Evolutionary conservation across 176 grass and related monocot species (phyloP).

Genomic region (Stipa capillata): DNA sequence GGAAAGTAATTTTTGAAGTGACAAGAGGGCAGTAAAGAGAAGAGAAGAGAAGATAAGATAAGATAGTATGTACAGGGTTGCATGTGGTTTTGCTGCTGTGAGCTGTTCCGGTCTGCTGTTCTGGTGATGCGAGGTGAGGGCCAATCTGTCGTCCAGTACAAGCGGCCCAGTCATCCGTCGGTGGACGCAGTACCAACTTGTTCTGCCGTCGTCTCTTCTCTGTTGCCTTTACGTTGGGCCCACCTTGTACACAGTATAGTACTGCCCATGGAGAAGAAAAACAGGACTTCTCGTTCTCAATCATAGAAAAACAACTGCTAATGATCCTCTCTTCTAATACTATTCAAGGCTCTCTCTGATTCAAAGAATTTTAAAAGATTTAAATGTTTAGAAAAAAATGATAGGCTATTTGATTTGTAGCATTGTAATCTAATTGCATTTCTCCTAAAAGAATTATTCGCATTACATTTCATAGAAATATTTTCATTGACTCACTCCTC

Average conservation of each 20-base stretch:
- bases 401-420: no score
- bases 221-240: not conserved
- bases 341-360: no score
- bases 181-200: conserved; percentile 34
- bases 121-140: not conserved
- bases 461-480: no score
- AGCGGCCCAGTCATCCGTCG: conserved; percentile 31
- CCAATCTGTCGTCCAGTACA: conserved; percentile 21
- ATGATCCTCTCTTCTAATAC: no score
- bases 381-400: no score
- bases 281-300: no score
- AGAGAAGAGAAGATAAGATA: not conserved
- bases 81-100: not conserved
- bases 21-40: not conserved
- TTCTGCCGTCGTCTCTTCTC: not conserved
- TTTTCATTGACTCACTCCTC: no score
- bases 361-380: no score
- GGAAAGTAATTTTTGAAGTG: not conserved
- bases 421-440: no score
- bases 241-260: not conserved
- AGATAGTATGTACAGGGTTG: not conserved
- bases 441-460: no score
- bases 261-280: no score
- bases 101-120: not conserved
- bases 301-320: no score